A percentile compares a stretch with the other conserved stretches of the same genome.
Conservation (phyloP, 805 yeast genomes). For the Pichia phayaonensis region DNA sequence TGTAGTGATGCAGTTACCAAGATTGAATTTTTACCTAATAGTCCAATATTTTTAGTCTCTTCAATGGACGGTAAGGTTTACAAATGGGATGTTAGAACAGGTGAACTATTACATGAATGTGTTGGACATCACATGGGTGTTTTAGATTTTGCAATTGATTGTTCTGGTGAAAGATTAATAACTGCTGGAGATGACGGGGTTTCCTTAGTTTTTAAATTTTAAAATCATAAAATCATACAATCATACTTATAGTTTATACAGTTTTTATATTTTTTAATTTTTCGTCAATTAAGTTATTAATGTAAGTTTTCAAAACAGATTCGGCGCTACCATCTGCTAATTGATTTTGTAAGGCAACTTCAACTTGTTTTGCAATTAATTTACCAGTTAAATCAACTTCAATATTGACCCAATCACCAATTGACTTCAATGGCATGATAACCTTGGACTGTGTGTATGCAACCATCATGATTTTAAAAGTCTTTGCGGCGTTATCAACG, state of each 20-base stretch:
- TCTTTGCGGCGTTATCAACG: slow-evolving; percentile 51
- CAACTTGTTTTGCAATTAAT: slow-evolving; percentile 80
- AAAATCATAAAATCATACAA: background rate
- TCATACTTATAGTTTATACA: background rate
- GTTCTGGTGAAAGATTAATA: slow-evolving; percentile 58
- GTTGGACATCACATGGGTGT: slow-evolving; percentile 94
- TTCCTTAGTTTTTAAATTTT: slow-evolving; percentile 54
- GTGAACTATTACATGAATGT: slow-evolving; percentile 67
- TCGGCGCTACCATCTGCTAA: slow-evolving; percentile 32
- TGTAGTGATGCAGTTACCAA: slow-evolving; percentile 82
- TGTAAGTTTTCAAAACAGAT: slow-evolving; percentile 44
- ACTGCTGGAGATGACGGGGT: slow-evolving; percentile 99
- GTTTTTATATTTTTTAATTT: slow-evolving; percentile 24
- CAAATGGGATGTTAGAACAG: slow-evolving; percentile 86
- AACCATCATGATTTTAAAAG: slow-evolving; percentile 84
- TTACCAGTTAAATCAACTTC: slow-evolving; percentile 96
- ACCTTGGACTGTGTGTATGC: slow-evolving; percentile 85
- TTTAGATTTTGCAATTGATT: slow-evolving; percentile 69
- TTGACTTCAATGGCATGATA: slow-evolving; percentile 53
- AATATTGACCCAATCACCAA: slow-evolving; percentile 68
- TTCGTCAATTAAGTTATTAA: slow-evolving; percentile 40
- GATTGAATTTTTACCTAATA: slow-evolving; percentile 50
- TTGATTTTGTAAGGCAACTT: slow-evolving; percentile 46
- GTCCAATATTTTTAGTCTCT: slow-evolving; percentile 57
- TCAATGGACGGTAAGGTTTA: slow-evolving; percentile 81